Conservation (phyloP, 345 rosid genomes). For the Ailanthus altissimus region DNA sequence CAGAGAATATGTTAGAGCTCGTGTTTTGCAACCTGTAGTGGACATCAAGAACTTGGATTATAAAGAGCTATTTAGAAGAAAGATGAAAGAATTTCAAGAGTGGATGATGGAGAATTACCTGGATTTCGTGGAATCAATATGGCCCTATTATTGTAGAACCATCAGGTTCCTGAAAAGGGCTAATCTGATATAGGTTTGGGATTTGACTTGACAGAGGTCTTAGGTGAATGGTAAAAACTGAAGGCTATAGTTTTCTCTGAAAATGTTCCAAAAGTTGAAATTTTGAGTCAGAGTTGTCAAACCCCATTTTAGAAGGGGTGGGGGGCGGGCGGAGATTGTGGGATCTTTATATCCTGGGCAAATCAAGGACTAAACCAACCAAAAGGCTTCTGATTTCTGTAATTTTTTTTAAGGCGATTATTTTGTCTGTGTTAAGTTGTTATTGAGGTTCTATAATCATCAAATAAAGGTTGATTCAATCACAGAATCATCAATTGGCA, state of each 20-base stretch:
- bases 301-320: conserved; percentile 40
- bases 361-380: neutral
- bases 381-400: conserved; percentile 26
- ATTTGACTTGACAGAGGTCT: conserved; percentile 12
- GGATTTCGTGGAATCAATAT: conserved; percentile 80
- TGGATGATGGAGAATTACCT: conserved; percentile 71
- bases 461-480: neutral
- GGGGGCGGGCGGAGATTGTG: neutral
- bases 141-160: conserved; percentile 96
- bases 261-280: conserved; percentile 14
- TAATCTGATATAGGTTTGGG: conserved; percentile 54
- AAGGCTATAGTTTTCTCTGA: conserved; percentile 20
- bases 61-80: conserved; percentile 55
- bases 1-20: conserved; percentile 48
- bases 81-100: conserved; percentile 52
- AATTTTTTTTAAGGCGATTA: conserved; percentile 22
- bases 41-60: conserved; percentile 64
- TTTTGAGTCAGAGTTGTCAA: conserved; percentile 29
- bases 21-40: conserved; percentile 53
- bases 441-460: conserved; percentile 1
- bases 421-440: neutral
- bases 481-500: neutral
- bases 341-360: conserved; percentile 23
- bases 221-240: conserved; percentile 14
- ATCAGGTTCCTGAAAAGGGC: conserved; percentile 94